phyloP scores from a whole-genome alignment of 2,329 filamentous ascomycete species.

The Paramyrothecium sp. region DNA sequence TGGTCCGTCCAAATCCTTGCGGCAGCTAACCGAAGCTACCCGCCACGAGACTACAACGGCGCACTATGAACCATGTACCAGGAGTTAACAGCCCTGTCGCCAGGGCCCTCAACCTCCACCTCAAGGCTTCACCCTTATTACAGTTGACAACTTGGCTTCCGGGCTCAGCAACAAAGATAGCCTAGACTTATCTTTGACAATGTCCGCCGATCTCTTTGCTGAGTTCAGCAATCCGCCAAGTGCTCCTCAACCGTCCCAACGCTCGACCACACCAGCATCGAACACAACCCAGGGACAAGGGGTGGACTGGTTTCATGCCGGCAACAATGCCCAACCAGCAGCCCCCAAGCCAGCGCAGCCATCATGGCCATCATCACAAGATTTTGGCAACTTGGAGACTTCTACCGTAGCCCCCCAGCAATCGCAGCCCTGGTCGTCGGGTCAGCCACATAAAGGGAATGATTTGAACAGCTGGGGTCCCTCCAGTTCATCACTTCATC shows the following conservation, averaged over 20 bases:
- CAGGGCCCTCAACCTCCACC: not conserved
- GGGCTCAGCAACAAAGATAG: not conserved
- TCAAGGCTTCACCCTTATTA: not conserved
- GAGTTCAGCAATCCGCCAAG: slow-evolving; percentile 55
- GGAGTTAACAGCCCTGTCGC: not conserved
- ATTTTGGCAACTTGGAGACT: not conserved
- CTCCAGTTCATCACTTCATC: not conserved
- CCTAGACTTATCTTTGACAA: slow-evolving; percentile 22
- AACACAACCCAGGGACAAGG: slow-evolving; percentile 18
- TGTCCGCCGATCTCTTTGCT: slow-evolving; percentile 67
- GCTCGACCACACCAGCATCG: slow-evolving; percentile 10
- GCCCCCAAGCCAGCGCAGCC: slow-evolving; percentile 18
- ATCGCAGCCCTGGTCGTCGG: slow-evolving; percentile 18
- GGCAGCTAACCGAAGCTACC: not conserved
- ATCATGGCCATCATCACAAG: slow-evolving; percentile 22
- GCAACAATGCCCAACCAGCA: slow-evolving; percentile 11
- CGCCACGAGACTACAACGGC: not conserved
- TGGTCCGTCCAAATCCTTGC: not conserved
- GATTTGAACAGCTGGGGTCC: slow-evolving; percentile 14
- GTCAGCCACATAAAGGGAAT: slow-evolving; percentile 18
- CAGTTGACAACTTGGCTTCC: too few species aligned
- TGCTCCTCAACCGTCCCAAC: slow-evolving; percentile 22
- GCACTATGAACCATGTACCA: not conserved
- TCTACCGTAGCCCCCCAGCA: not conserved
- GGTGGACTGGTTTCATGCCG: slow-evolving; percentile 19